These are phyloP conservation scores for Aspergillus sergii DNA, from an alignment of 2,329 filamentous ascomycete species.

Conservation along the genomic window DNA sequence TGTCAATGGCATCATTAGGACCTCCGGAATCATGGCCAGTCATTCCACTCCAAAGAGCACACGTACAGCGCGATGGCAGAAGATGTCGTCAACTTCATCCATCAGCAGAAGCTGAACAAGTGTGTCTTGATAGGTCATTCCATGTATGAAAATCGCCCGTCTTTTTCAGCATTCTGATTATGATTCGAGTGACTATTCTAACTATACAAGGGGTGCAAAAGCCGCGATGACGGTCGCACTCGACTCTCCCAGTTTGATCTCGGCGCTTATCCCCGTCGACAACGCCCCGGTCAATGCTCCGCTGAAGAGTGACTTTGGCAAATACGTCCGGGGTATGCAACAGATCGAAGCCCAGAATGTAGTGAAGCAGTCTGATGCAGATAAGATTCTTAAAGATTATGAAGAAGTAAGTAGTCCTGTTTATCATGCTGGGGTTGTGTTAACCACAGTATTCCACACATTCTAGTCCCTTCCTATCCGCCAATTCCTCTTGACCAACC, in stretches of 20 bases:
- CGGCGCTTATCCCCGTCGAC: constrained; percentile 79
- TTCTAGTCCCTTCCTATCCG: constrained; percentile 70
- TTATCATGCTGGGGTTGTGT: background rate
- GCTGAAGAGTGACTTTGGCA: constrained; percentile 72
- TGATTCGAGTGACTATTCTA: background rate
- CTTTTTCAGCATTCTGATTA: background rate
- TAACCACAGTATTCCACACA: background rate
- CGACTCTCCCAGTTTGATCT: constrained; percentile 65
- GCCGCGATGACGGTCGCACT: constrained; percentile 86
- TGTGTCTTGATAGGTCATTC: constrained; percentile 88
- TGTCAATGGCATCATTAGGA: constrained; percentile 58
- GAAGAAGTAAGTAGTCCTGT: constrained; percentile 59
- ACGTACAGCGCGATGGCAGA: constrained; percentile 81
- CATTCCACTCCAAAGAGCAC: constrained; percentile 74
- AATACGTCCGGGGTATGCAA: constrained; percentile 83
- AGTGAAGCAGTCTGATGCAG: constrained; percentile 73
- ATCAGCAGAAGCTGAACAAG: constrained; percentile 67
- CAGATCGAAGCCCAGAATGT: constrained; percentile 71
- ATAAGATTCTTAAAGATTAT: constrained; percentile 73
- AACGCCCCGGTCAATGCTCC: constrained; percentile 85
- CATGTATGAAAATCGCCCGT: constrained; percentile 61
- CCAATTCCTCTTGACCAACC: constrained; percentile 89
- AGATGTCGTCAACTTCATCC: constrained; percentile 79
- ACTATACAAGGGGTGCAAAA: constrained; percentile 75
- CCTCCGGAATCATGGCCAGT: constrained; percentile 90